phyloP scores from a whole-genome alignment of 2,329 filamentous ascomycete species.

The Stemphylium vesicarium region DNA sequence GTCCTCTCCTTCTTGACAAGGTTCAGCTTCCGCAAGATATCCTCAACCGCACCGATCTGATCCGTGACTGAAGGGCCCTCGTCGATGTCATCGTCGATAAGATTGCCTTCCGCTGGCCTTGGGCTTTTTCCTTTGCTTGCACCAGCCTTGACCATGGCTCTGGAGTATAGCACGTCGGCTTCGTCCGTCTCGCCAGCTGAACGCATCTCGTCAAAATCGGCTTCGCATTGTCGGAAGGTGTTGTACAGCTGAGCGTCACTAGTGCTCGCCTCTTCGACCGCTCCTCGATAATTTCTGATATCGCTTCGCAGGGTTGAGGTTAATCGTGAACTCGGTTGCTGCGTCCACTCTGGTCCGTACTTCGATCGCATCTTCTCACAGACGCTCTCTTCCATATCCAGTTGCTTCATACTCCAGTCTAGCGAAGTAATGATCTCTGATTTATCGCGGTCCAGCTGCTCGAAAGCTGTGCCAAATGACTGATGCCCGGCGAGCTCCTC shows the following conservation, averaged over 20 bases:
- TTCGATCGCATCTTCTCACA: slow-evolving; percentile 99
- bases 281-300: slow-evolving; percentile 84
- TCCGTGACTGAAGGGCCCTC: slow-evolving; percentile 80
- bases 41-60: slow-evolving; percentile 87
- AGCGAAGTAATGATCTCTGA: slow-evolving; percentile 73
- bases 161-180: slow-evolving; percentile 86
- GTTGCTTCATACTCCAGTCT: slow-evolving; percentile 81
- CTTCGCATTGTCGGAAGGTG: slow-evolving; percentile 84
- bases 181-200: slow-evolving; percentile 85
- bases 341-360: slow-evolving; percentile 94
- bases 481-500: slow-evolving; percentile 88
- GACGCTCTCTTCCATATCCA: slow-evolving; percentile 96
- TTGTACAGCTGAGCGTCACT: slow-evolving; percentile 85
- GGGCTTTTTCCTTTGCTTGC: slow-evolving; percentile 65
- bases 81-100: slow-evolving; percentile 94
- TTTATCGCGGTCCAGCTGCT: slow-evolving; percentile 78
- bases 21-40: slow-evolving; percentile 87
- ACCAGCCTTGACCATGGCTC: slow-evolving; percentile 80
- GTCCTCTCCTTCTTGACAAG: slow-evolving; percentile 89
- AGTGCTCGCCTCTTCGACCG: slow-evolving; percentile 83
- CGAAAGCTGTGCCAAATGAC: slow-evolving; percentile 78
- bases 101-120: slow-evolving; percentile 72
- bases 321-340: slow-evolving; percentile 89
- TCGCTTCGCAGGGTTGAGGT: slow-evolving; percentile 88
- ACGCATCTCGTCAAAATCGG: slow-evolving; percentile 94